Evolutionary conservation across 768 basidiomycete genomes (phyloP).

Genomic region (Mycena albidolilacea): DNA sequence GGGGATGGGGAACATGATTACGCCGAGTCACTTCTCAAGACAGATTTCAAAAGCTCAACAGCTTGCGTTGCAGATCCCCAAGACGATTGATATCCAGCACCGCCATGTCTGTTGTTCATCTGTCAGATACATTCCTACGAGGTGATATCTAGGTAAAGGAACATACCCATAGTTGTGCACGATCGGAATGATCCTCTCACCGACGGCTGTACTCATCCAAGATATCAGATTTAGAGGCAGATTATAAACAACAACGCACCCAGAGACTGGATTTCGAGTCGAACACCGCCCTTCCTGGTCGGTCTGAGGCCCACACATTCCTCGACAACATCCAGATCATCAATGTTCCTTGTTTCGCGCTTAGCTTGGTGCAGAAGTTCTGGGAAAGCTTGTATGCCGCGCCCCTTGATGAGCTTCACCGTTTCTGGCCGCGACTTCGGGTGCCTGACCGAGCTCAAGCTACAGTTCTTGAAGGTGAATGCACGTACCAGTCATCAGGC

Average conservation of each 20-base stretch:
- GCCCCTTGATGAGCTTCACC: conserved; percentile 33
- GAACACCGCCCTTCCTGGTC: conserved; percentile 29
- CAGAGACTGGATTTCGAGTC: conserved; percentile 14
- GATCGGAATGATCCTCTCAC: conserved; percentile 5
- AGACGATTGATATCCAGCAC: conserved; percentile 69
- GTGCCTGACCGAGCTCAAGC: conserved; percentile 14
- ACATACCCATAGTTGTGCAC: conserved; percentile 29
- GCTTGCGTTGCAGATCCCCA: conserved; percentile 69
- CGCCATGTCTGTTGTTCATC: conserved; percentile 63
- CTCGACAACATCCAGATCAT: conserved; percentile 34
- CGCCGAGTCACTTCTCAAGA: neutral
- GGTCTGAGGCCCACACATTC: conserved; percentile 38
- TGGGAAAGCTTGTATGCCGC: conserved; percentile 28
- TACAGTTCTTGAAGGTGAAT: no score
- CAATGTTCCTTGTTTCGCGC: conserved; percentile 16
- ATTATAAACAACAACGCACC: neutral
- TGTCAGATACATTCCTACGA: neutral
- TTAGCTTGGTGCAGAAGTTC: conserved; percentile 28
- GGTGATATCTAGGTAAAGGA: no score
- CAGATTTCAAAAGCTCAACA: conserved; percentile 40
- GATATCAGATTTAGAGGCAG: no score
- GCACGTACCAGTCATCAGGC: conserved; percentile 28
- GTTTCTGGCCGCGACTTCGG: conserved; percentile 33
- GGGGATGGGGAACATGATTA: no score
- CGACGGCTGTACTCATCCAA: neutral